Percentiles rank a stretch among this genome's conserved stretches.
Evolutionary conservation across 768 basidiomycete genomes (phyloP).

Genomic region (Pseudohyphozyma bogoriensis): DNA sequence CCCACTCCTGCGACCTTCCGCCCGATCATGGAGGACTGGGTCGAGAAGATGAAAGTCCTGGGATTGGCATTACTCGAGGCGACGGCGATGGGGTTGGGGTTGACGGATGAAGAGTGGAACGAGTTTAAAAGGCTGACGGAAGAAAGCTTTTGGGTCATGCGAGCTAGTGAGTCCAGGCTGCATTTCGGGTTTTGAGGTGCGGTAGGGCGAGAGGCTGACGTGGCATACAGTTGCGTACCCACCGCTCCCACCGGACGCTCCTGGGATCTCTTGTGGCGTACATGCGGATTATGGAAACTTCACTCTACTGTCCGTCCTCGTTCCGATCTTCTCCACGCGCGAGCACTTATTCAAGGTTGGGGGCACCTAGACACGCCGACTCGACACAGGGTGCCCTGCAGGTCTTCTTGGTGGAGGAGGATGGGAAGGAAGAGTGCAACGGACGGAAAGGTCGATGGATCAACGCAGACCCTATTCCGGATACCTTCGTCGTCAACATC

Average conservation of each 20-base stretch:
- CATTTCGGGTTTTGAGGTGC: neutral
- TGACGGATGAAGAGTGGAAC: slow-evolving; percentile 51
- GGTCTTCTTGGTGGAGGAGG: slow-evolving; percentile 46
- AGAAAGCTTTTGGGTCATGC: slow-evolving; percentile 66
- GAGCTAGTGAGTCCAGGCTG: neutral
- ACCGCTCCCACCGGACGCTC: slow-evolving; percentile 63
- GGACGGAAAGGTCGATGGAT: slow-evolving; percentile 50
- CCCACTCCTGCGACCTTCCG: slow-evolving; percentile 48
- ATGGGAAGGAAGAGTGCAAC: neutral
- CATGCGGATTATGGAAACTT: slow-evolving; percentile 70
- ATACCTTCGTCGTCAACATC: slow-evolving; percentile 80
- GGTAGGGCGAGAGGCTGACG: no score
- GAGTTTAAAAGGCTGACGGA: slow-evolving; percentile 60
- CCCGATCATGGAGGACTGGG: slow-evolving; percentile 52
- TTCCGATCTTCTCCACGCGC: no score
- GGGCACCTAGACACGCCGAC: slow-evolving; percentile 47
- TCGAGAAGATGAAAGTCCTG: slow-evolving; percentile 72
- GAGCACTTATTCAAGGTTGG: neutral
- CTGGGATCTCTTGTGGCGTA: slow-evolving; percentile 76
- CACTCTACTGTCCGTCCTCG: slow-evolving; percentile 58
- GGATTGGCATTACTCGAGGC: slow-evolving; percentile 79
- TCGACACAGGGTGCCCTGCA: slow-evolving; percentile 69
- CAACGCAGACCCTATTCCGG: slow-evolving; percentile 68
- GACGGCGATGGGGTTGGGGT: slow-evolving; percentile 72
- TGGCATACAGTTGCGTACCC: slow-evolving; percentile 94